Evolutionary conservation across 2,329 filamentous ascomycete genomes (phyloP).

Genomic region (Hypoxylon sp.): DNA sequence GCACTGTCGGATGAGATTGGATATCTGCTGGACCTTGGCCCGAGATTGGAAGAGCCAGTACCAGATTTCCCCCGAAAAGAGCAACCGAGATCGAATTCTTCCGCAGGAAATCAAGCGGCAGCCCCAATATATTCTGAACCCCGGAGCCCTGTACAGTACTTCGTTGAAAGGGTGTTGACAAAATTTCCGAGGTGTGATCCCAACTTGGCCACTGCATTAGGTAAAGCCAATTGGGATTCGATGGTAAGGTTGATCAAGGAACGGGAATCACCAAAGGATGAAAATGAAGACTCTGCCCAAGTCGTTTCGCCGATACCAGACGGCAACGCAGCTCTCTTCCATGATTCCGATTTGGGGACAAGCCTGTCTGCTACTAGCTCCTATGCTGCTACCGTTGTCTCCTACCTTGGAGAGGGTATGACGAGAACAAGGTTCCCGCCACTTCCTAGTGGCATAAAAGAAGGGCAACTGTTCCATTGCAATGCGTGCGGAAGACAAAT

Average conservation of each 20-base stretch:
- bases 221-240: conserved; percentile 5
- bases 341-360: conserved; percentile 9
- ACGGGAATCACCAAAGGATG: not conserved
- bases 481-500: conserved; percentile 19
- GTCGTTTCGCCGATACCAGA: not conserved
- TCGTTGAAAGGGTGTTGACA: conserved; percentile 6
- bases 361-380: not conserved
- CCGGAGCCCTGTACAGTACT: conserved; percentile 7
- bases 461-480: conserved; percentile 16
- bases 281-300: not conserved
- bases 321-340: not conserved
- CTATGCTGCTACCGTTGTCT: conserved; percentile 17
- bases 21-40: conserved; percentile 16
- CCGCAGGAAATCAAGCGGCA: not conserved
- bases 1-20: conserved; percentile 15
- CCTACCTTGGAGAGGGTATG: not conserved
- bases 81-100: not conserved
- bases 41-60: conserved; percentile 20
- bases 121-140: not conserved
- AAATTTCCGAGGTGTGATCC: conserved; percentile 18
- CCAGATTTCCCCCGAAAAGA: not conserved
- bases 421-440: conserved; percentile 15
- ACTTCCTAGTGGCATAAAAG: conserved; percentile 4
- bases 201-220: conserved; percentile 10
- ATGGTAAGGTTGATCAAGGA: not conserved